Evolutionary conservation across 2,329 filamentous ascomycete species (phyloP).

Genomic region (Pseudogymnoascus sp.): DNA sequence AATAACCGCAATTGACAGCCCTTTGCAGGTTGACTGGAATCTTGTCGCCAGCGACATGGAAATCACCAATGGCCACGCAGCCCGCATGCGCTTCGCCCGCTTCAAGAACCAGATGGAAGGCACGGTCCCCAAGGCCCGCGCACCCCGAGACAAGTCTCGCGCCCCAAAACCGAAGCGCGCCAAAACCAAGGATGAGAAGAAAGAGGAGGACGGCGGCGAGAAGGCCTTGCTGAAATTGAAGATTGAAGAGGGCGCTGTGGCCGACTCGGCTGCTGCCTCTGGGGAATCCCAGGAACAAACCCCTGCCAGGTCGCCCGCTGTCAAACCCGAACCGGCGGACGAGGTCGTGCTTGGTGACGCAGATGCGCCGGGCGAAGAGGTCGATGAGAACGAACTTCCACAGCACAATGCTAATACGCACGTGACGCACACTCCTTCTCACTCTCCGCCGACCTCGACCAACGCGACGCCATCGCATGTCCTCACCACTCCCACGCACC

Average conservation of each 20-base stretch:
- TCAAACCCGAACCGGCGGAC: not conserved
- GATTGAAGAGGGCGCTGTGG: not conserved
- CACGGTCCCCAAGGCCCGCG: constrained; percentile 20
- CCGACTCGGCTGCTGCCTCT: not conserved
- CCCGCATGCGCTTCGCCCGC: constrained; percentile 48
- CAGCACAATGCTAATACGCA: not conserved
- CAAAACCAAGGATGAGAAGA: constrained; percentile 8
- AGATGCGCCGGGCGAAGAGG: not conserved
- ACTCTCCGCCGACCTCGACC: not conserved
- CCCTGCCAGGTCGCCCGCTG: not conserved
- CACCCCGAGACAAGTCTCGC: constrained; percentile 14
- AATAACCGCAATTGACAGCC: constrained; percentile 10
- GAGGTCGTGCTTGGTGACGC: not conserved
- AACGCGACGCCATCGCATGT: not conserved
- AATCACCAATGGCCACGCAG: constrained; percentile 49
- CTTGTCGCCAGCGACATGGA: constrained; percentile 40
- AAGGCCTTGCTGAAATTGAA: constrained; percentile 2
- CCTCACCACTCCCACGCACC: not conserved
- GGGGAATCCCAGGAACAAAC: not conserved
- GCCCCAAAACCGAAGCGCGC: not conserved
- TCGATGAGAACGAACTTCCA: not conserved
- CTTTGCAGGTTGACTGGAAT: constrained; percentile 44
- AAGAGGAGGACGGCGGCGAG: constrained; percentile 3
- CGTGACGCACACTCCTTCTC: not conserved
- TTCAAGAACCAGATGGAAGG: constrained; percentile 47